Base-by-base conservation (phyloP, 179 eudicot species). In the Sideroxylon spinosum region DNA sequence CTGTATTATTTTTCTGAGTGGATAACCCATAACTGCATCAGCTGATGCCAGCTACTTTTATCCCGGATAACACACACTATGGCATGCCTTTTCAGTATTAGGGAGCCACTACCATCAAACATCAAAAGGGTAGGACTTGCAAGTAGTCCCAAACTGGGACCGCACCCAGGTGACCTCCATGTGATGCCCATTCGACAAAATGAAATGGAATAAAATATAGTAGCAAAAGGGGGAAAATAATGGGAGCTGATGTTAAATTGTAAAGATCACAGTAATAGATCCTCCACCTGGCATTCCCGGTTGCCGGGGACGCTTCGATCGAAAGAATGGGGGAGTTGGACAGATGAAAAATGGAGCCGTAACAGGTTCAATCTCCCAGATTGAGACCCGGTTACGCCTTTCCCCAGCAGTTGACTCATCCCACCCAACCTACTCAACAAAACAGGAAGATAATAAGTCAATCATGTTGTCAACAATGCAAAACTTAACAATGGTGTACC, bases 331-430 rank as follows among this genome's bases (percentile, higher is more conserved):
- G 46, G 98, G 95, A 12, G 89, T 86, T 53, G 99, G 99, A 79
- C 98, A 93, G 74, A 95, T 93, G 83, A 95, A 95, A 84, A 95
- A 95, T 14, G 99, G 99, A 64, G 98, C 96, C 12, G 97, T 93
- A 37, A 93, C 96, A 65, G 99, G 98, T 83, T 93, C 99, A 68
- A 95, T 92, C 87, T 95, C 99, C 99, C 99, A 95, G 75, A 87
- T 87, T 16, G 99, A 95, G 73, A 93, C 99, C 44, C 98, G 87
- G 52, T 84, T 93, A 80, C 98, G 94, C 87, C 86, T 90, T 83
- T 95, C 99, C 65, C 98, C 98, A 68, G 89, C 88, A 46, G 98
- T 90, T 64, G 99, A 90, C 77, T 95, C 99, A 86, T 95, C 99
- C 99, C 99, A 95, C 67, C 97, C 97, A 77, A 95, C 97, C 99